These are phyloP conservation scores for Phragmites australis DNA, from an alignment of 176 grass and related monocot genomes.

Conservation along the genomic window DNA sequence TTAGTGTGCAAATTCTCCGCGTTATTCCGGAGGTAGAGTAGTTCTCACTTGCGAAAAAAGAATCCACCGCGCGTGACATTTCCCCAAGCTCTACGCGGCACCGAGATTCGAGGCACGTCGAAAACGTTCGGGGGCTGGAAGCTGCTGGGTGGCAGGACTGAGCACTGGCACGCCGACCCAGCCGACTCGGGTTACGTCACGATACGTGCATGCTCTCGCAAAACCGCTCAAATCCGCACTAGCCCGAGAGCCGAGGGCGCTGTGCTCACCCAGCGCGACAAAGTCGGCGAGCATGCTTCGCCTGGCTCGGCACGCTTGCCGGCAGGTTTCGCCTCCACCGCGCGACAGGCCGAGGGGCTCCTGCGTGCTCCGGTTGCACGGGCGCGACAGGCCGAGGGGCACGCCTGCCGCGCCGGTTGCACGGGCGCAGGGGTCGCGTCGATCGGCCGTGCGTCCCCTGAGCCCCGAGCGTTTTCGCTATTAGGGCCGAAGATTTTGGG, in stretches of 20 bases:
- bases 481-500: not conserved
- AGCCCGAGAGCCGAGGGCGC: slow-evolving; percentile 5
- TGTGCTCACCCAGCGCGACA: slow-evolving; percentile 3
- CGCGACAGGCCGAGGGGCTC: not conserved
- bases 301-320: slow-evolving; percentile 34
- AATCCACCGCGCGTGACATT: slow-evolving; percentile 36
- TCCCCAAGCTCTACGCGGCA: slow-evolving; percentile 14
- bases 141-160: slow-evolving; percentile 1
- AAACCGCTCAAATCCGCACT: slow-evolving; percentile 42
- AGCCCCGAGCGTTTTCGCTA: not conserved
- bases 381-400: too few species aligned
- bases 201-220: slow-evolving; percentile 31
- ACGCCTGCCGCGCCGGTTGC: slow-evolving; percentile 12
- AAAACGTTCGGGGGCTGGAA: slow-evolving; percentile 2
- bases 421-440: not conserved
- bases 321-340: not conserved
- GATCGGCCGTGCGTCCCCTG: not conserved
- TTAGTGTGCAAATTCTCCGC: too few species aligned
- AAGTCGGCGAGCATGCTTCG: not conserved
- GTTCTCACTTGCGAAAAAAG: not conserved
- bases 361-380: not conserved
- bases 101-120: slow-evolving; percentile 19
- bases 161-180: not conserved
- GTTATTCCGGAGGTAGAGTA: too few species aligned
- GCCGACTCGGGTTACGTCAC: not conserved